These are phyloP conservation scores for Aspergillus calidoustus DNA, from an alignment of 2,329 filamentous ascomycete species.

Conservation along the genomic window DNA sequence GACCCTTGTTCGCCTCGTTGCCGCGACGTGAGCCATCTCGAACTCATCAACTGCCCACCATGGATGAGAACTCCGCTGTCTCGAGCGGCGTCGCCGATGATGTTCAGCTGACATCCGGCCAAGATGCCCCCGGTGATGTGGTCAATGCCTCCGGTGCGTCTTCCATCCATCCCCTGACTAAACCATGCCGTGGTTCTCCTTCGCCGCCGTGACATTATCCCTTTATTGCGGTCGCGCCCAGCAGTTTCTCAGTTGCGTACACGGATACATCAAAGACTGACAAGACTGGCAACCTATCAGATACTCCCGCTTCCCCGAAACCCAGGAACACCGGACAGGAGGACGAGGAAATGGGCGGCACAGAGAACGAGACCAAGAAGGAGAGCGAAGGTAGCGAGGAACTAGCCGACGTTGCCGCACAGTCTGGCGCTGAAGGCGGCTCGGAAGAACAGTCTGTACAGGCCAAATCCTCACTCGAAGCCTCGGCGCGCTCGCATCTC, in stretches of 20 bases:
- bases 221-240: conserved; percentile 40
- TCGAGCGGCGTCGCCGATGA: conserved; percentile 35
- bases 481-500: conserved; percentile 86
- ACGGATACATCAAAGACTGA: conserved; percentile 53
- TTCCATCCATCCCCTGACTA: conserved; percentile 18
- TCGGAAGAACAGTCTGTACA: conserved; percentile 63
- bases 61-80: conserved; percentile 43
- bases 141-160: conserved; percentile 40
- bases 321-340: conserved; percentile 65
- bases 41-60: conserved; percentile 32
- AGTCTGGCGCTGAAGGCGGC: conserved; percentile 53
- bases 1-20: conserved; percentile 35
- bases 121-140: conserved; percentile 36
- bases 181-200: conserved; percentile 8
- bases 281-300: conserved; percentile 56
- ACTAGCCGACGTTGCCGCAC: conserved; percentile 50
- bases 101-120: conserved; percentile 30
- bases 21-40: conserved; percentile 34
- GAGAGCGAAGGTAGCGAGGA: conserved; percentile 52
- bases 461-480: conserved; percentile 80
- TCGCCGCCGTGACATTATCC: conserved; percentile 25
- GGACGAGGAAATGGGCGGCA: conserved; percentile 82
- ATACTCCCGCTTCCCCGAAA: conserved; percentile 69
- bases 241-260: conserved; percentile 36
- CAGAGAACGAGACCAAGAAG: conserved; percentile 49